Evolutionary conservation across 148 eudicot species (phyloP).

Genomic region (Persicaria maculosa): DNA sequence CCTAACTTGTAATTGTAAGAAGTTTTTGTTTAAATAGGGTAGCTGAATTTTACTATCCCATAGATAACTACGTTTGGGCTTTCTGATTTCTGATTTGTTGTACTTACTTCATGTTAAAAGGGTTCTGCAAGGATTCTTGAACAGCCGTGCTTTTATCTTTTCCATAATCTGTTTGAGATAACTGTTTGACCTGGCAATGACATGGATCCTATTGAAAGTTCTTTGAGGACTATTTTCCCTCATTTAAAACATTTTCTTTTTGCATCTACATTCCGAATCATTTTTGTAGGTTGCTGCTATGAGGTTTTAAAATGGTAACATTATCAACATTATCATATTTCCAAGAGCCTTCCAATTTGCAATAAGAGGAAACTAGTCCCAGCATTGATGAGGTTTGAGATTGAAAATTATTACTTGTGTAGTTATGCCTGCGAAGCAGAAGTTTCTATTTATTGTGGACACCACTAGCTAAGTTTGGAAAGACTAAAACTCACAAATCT

Average conservation of each 20-base stretch:
- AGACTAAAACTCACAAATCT: neutral
- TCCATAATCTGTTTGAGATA: neutral
- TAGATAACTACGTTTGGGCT: neutral
- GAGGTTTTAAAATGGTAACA: neutral
- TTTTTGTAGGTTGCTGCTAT: neutral
- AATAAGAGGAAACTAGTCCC: neutral
- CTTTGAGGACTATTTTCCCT: neutral
- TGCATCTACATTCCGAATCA: neutral
- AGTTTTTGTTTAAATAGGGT: neutral
- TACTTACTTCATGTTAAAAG: neutral
- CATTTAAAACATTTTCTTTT: neutral
- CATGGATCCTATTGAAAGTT: neutral
- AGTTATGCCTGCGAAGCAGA: neutral
- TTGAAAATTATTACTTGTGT: neutral
- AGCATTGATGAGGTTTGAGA: neutral
- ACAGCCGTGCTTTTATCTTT: neutral
- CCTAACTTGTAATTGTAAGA: neutral
- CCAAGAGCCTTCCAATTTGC: neutral
- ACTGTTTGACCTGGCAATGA: neutral
- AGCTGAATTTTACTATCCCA: neutral
- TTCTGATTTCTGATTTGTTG: neutral
- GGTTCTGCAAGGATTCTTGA: neutral
- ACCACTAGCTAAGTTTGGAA: neutral
- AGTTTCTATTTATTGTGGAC: neutral
- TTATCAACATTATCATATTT: neutral